Base-by-base conservation (phyloP, 495 filamentous ascomycete genomes). In the Melanomma pulvis-pyrius region DNA sequence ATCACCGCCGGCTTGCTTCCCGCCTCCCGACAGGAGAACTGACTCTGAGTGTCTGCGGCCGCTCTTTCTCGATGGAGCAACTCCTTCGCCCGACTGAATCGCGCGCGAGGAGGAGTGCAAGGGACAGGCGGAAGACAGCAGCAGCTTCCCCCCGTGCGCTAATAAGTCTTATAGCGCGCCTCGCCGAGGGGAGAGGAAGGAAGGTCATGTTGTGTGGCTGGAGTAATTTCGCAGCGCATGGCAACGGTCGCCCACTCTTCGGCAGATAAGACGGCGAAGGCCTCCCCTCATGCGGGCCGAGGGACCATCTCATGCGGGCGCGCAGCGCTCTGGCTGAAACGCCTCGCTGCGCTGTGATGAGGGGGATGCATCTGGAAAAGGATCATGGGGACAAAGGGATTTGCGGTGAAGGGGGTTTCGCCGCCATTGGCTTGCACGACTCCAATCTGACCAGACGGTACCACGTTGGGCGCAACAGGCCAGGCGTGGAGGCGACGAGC, bases 271-370 rank as follows among this genome's bases (percentile, higher is more conserved):
- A 67, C 57, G 12, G 56, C 55, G 62, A 65, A 46, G 19, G n/a
- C 3, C 36, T 19, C 41, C 44, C 29, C 57, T 67, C 64, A 54
- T 66, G 63, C 63, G 63, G 46, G 56, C 44, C 25, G 28, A 41
- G 48, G n/a, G 46, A 21, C 32, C 32, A 19, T 29, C 58, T 67
- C 64, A 60, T 60, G 63, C 63, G 55, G 63, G 34, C 22, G 47
- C 17, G n/a, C 22, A 34, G 49, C 53, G 63, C 63, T 56, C 30
- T 66, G 57, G 64, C 64, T 67, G 57, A 61, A 67, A 61, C 64
- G 58, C 64, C 57, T 48, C 29, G 39, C 57, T 52, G 58, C 53
- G 57, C 49, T 53, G 57, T 57, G 64, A 61, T 61, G 63, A 66
- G 54, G 64, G 49, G 47, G 30, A 34, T 36, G 57, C 47, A 53